Evolutionary conservation across 345 rosid genomes (phyloP), one percentile per base, ranked within the genome.

Genomic region (Moricandia moricandioides): DNA sequence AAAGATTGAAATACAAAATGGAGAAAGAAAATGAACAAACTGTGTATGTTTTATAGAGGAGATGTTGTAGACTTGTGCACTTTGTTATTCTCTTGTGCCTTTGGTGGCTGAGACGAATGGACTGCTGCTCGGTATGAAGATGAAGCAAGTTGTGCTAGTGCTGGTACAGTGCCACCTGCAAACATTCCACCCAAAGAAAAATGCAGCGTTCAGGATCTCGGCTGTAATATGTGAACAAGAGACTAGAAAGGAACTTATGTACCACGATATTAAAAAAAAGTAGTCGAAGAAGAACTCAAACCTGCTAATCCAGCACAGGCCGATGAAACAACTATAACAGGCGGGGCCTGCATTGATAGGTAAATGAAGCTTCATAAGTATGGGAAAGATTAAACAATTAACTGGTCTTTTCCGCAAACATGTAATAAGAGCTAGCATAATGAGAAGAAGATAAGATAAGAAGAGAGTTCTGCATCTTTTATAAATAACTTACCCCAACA

Each of bases 231-330:
- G 8, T 26, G 17, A 17, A 16, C 7, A 6, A 43, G 54, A 61
- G 39, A 59, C 8, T 5, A 3, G 7, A 59, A 56, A 60, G 47
- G 2, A 34, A 17, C 30, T 71, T 29, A 16, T 40, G 74, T 62
- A 54, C 63, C n/a, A 39, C 45, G 1, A 56, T 11, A 11, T 45
- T 18, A 31, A 17, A 54, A 17, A 54, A 21, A 49, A 37, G 49
- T 29, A 34, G 34, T 21, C 26, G 18, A 5, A 10, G 60, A 56
- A 60, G 71, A 27, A 29, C 14, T 68, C 84, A 60, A 33, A 91
- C 98, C 97, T 86, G 90, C 85, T 79, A 91, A 79, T 29, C 97
- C 96, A 18, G 97, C 97, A 80, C 96, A 94, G 60, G 96, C 91
- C 26, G 97, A 88, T 72, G 98, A 88, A 89, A 90, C 85, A 45